phyloP scores from a whole-genome alignment of 1,284 basidiomycete genomes.

The Ganoderma sinense region DNA sequence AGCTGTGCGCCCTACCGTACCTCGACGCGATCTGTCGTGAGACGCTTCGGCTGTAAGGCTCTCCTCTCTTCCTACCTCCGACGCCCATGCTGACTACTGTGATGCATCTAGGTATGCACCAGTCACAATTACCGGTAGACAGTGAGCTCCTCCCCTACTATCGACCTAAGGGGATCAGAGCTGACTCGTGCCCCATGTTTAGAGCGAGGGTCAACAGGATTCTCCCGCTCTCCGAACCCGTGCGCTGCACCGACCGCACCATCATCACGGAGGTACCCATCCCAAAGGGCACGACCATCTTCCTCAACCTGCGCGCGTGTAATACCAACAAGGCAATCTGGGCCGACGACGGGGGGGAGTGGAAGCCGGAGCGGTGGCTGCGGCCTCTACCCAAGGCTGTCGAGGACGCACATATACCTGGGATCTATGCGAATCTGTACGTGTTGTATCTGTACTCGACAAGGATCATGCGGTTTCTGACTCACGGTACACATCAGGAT shows the following conservation, averaged over 20 bases:
- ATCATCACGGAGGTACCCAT: constrained; percentile 47
- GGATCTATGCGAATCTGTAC: constrained; percentile 33
- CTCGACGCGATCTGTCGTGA: constrained; percentile 44
- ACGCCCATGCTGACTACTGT: neutral
- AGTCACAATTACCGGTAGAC: neutral
- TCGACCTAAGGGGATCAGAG: constrained; percentile 5
- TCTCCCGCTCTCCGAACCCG: constrained; percentile 36
- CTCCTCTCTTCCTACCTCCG: constrained; percentile 13
- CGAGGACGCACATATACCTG: constrained; percentile 30
- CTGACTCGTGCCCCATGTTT: neutral
- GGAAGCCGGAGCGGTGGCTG: constrained; percentile 48
- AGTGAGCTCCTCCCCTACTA: neutral
- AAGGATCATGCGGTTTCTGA: neutral
- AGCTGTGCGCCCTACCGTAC: constrained; percentile 38
- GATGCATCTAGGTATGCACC: neutral
- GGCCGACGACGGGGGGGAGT: constrained; percentile 62
- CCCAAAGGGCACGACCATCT: constrained; percentile 52
- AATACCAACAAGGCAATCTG: constrained; percentile 57
- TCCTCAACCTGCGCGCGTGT: constrained; percentile 55
- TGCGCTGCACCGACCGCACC: constrained; percentile 37
- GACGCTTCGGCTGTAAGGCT: constrained; percentile 28
- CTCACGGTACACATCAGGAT: constrained; percentile 33
- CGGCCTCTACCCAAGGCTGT: constrained; percentile 30
- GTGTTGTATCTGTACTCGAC: neutral
- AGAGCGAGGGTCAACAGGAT: constrained; percentile 30